Percentiles rank a stretch among this genome's conserved stretches.
Evolutionary conservation across 2,329 filamentous ascomycete genomes (phyloP).

Genomic region (Neofusicoccum kwambonambiense): DNA sequence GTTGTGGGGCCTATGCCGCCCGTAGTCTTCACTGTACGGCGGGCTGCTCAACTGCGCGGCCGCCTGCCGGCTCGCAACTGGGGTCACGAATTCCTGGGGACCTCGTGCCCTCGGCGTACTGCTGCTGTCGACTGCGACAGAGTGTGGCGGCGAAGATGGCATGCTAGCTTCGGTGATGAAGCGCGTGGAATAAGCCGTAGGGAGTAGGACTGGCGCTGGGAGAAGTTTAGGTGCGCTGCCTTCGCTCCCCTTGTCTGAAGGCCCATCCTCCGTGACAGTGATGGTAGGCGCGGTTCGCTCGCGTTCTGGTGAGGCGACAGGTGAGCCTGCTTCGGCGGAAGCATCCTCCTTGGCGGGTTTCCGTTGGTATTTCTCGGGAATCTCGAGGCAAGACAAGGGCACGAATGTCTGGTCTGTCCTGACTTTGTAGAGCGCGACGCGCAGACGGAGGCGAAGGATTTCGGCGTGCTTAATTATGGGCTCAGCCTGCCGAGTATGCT

Average conservation of each 20-base stretch:
- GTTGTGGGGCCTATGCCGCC: conserved; percentile 18
- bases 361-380: conserved; percentile 24
- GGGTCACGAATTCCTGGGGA: conserved; percentile 16
- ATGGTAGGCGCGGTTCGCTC: conserved; percentile 28
- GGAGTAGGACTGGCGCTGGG: conserved; percentile 40
- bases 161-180: conserved; percentile 29
- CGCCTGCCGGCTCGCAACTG: conserved; percentile 17
- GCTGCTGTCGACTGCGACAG: conserved; percentile 12
- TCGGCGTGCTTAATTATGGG: conserved; percentile 56
- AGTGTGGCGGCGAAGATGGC: conserved; percentile 7
- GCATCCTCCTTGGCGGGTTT: conserved; percentile 27
- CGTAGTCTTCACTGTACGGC: conserved; percentile 31
- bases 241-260: neutral
- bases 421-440: conserved; percentile 72
- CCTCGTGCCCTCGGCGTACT: conserved; percentile 22
- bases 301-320: conserved; percentile 23
- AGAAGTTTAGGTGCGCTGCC: conserved; percentile 26
- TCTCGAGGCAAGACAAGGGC: conserved; percentile 59
- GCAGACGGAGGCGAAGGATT: conserved; percentile 65
- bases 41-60: conserved; percentile 26
- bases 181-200: conserved; percentile 39
- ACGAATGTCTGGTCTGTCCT: conserved; percentile 68
- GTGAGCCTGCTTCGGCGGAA: conserved; percentile 25
- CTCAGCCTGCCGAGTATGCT: neutral
- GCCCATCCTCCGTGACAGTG: conserved; percentile 28